Conservation (phyloP, 176 grass and related monocot species). For the Elaeis guineensis region DNA sequence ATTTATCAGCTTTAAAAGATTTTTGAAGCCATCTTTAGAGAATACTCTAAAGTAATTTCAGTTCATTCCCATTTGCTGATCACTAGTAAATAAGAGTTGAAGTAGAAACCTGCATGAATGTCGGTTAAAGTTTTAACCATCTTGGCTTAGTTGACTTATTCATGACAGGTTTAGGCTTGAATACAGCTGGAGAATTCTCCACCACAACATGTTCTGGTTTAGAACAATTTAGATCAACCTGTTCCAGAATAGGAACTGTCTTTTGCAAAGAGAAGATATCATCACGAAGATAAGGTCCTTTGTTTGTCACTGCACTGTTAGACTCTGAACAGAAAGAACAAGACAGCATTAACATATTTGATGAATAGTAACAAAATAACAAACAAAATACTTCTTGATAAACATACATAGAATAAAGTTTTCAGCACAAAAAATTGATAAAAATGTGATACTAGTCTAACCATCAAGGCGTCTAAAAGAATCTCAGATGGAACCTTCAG, state of each 20-base stretch:
- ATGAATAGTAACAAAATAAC: slow-evolving; percentile 3
- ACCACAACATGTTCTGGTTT: slow-evolving; percentile 23
- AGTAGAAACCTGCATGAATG: too few relatives aligned
- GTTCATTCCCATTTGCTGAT: too few relatives aligned
- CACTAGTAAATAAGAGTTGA: too few relatives aligned
- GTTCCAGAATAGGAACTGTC: slow-evolving; percentile 36
- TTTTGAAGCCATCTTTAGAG: too few relatives aligned
- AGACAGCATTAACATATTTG: slow-evolving; percentile 6
- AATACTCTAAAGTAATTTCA: too few relatives aligned
- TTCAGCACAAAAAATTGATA: too few relatives aligned
- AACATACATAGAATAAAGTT: too few relatives aligned
- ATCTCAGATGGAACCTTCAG: too few relatives aligned
- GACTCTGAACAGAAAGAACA: slow-evolving; percentile 18
- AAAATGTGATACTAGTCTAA: too few relatives aligned
- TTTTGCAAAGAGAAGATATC: slow-evolving; percentile 66
- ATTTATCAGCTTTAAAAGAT: too few relatives aligned
- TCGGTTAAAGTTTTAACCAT: slow-evolving; percentile 53
- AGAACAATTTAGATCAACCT: slow-evolving; percentile 32
- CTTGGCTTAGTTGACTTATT: slow-evolving; percentile 87
- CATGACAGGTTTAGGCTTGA: slow-evolving; percentile 33
- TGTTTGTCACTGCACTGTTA: slow-evolving; percentile 41
- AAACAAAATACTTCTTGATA: too few relatives aligned
- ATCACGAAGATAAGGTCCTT: slow-evolving; percentile 72
- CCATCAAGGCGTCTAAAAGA: too few relatives aligned
- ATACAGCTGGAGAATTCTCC: slow-evolving; percentile 15